phyloP scores from a whole-genome alignment of 2,329 filamentous ascomycete species.

The Aspergillus sp. region DNA sequence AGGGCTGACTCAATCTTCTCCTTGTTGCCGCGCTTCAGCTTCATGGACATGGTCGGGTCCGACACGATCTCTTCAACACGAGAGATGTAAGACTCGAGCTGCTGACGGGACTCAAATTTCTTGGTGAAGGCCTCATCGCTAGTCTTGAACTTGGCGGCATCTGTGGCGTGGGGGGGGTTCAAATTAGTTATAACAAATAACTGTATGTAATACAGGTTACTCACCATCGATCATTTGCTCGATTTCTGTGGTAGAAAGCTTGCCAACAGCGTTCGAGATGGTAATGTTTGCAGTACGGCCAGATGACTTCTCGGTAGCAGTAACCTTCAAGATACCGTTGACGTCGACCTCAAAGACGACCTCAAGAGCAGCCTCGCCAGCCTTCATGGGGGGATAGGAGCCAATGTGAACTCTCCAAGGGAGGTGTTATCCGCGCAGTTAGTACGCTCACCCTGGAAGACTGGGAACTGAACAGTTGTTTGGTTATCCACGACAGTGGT shows the following conservation, averaged over 20 bases:
- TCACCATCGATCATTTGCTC: slow-evolving; percentile 92
- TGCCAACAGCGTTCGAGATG: slow-evolving; percentile 98
- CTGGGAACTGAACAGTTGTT: slow-evolving; percentile 83
- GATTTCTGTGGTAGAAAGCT: slow-evolving; percentile 90
- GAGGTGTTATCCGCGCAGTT: slow-evolving; percentile 99
- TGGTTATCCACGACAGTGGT: slow-evolving; percentile 67
- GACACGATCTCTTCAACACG: slow-evolving; percentile 98
- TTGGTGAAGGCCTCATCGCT: slow-evolving; percentile 98
- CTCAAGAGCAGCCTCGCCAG: slow-evolving; percentile 94
- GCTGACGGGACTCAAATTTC: slow-evolving; percentile 98
- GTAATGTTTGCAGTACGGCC: slow-evolving; percentile 99
- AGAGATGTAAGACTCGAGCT: slow-evolving; percentile 98
- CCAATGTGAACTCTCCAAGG: slow-evolving; percentile 92
- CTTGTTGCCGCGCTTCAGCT: slow-evolving; percentile 98
- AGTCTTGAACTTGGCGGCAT: slow-evolving; percentile 98
- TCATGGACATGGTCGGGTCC: slow-evolving; percentile 90
- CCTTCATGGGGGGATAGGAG: slow-evolving; percentile 82
- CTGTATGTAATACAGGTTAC: slow-evolving; percentile 14
- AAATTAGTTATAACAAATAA: no score
- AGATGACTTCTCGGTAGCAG: slow-evolving; percentile 97
- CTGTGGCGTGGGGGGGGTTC: slow-evolving; percentile 28
- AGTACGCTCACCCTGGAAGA: slow-evolving; percentile 93
- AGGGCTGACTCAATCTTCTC: slow-evolving; percentile 98
- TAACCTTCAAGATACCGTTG: slow-evolving; percentile 99
- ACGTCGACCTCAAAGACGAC: slow-evolving; percentile 99